Evolutionary conservation across 805 yeast species (phyloP).

Genomic region (Wickerhamomyces hampshirensis): DNA sequence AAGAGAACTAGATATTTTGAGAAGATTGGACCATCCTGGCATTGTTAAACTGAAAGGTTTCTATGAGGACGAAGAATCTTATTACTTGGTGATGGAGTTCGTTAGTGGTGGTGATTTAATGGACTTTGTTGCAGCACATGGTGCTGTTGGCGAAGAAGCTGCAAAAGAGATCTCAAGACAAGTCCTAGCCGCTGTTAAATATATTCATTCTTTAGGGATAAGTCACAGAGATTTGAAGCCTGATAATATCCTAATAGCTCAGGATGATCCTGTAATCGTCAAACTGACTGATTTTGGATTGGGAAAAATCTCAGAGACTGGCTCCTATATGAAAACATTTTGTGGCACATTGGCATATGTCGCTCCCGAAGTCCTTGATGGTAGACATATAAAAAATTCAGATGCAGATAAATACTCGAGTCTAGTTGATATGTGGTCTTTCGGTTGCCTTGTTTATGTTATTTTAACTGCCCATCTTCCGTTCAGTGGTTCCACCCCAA

Average conservation of each 20-base stretch:
- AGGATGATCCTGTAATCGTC: conserved; percentile 86
- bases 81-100: conserved; percentile 91
- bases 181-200: conserved; percentile 74
- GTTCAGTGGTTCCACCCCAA: conserved; percentile 89
- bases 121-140: conserved; percentile 94
- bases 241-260: conserved; percentile 86
- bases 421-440: conserved; percentile 95
- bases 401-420: conserved; percentile 56
- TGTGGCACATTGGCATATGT: conserved; percentile 97
- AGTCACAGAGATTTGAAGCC: conserved; percentile 98
- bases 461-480: conserved; percentile 91
- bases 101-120: conserved; percentile 96
- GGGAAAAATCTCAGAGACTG: conserved; percentile 83
- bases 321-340: conserved; percentile 88
- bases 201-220: conserved; percentile 85
- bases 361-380: conserved; percentile 84
- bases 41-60: conserved; percentile 80
- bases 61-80: conserved; percentile 75
- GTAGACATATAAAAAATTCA: conserved; percentile 27
- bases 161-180: conserved; percentile 84
- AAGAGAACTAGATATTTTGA: conserved; percentile 77
- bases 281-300: conserved; percentile 95
- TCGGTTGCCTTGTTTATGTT: conserved; percentile 92
- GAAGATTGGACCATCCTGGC: conserved; percentile 75
- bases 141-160: conserved; percentile 87